A percentile compares a stretch with the other conserved stretches of the same genome.
phyloP scores from a whole-genome alignment of 2,329 filamentous ascomycete species.

The Pseudogymnoascus sp. region DNA sequence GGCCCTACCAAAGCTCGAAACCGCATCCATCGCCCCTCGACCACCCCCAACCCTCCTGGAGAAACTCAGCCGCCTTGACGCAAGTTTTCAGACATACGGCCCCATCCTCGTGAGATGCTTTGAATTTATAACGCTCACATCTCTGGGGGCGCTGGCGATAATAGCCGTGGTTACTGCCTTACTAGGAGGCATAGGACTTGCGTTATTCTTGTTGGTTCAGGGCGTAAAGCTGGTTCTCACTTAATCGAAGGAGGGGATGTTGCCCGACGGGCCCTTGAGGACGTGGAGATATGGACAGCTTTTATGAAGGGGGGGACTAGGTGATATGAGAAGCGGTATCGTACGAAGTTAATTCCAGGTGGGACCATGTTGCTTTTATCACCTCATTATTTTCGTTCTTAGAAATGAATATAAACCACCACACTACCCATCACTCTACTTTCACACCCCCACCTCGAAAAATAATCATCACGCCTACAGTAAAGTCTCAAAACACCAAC shows the following conservation, averaged over 20 bases:
- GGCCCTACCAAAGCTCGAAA: not conserved
- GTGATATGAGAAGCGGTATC: not conserved
- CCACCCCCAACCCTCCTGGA: not conserved
- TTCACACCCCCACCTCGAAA: not conserved
- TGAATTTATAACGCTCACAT: not conserved
- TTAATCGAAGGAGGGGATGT: not conserved
- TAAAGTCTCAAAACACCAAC: not conserved
- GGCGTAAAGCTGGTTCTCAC: not conserved
- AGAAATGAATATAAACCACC: not conserved
- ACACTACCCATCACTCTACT: not conserved
- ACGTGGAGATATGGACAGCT: not conserved
- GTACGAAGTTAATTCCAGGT: not conserved
- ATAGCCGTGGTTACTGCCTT: not conserved
- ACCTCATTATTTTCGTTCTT: not conserved
- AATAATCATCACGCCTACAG: not conserved
- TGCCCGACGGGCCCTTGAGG: not conserved
- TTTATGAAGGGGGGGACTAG: not conserved
- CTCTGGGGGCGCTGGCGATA: not conserved
- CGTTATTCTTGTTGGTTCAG: not conserved
- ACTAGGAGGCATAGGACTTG: not conserved
- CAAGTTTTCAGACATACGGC: not conserved
- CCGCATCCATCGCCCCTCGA: not conserved
- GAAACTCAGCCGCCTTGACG: not conserved
- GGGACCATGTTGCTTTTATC: not conserved
- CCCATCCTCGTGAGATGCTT: not conserved